Percentiles rank a stretch among this genome's conserved stretches.
Evolutionary conservation across 2,329 filamentous ascomycete species (phyloP).

Genomic region (Chaetomium globosum): DNA sequence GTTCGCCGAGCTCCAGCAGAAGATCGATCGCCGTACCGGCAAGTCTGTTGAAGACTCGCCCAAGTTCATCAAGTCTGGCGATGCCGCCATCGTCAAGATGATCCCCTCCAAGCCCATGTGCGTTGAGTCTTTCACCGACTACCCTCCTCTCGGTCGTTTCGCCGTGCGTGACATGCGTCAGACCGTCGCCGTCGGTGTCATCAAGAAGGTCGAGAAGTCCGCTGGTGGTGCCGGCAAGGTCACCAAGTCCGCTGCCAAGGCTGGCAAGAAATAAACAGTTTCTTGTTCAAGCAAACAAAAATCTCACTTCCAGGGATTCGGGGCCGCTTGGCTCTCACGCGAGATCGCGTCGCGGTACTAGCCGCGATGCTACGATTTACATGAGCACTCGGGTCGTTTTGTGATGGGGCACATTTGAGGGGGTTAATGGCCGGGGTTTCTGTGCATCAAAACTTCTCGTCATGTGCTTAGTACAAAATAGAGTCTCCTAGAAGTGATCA

Average conservation of each 20-base stretch:
- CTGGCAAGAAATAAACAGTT: slow-evolving; percentile 69
- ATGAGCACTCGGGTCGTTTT: slow-evolving; percentile 40
- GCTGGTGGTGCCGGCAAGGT: slow-evolving; percentile 62
- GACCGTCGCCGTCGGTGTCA: slow-evolving; percentile 91
- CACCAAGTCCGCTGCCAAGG: slow-evolving; percentile 73
- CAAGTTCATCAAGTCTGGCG: slow-evolving; percentile 99
- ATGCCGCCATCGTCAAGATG: slow-evolving; percentile 99
- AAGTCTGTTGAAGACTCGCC: slow-evolving; percentile 89
- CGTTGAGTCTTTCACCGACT: slow-evolving; percentile 99
- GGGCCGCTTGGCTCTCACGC: slow-evolving; percentile 30
- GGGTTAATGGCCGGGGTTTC: slow-evolving; percentile 40
- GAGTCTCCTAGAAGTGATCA: slow-evolving; percentile 43
- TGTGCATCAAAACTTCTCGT: slow-evolving; percentile 41
- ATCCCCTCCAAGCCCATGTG: slow-evolving; percentile 99
- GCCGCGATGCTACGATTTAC: slow-evolving; percentile 36
- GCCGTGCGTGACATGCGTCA: slow-evolving; percentile 98
- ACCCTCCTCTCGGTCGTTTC: slow-evolving; percentile 99
- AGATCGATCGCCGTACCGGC: slow-evolving; percentile 99
- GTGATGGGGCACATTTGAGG: slow-evolving; percentile 39
- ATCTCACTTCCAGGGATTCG: slow-evolving; percentile 30
- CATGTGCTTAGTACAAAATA: slow-evolving; percentile 44
- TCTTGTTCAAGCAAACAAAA: slow-evolving; percentile 31
- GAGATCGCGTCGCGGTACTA: slow-evolving; percentile 33
- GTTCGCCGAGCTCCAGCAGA: slow-evolving; percentile 98
- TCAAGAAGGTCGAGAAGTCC: slow-evolving; percentile 80